These are phyloP conservation scores for Penicillium riverlandense DNA, from an alignment of 495 filamentous ascomycete genomes.

Conservation along the genomic window DNA sequence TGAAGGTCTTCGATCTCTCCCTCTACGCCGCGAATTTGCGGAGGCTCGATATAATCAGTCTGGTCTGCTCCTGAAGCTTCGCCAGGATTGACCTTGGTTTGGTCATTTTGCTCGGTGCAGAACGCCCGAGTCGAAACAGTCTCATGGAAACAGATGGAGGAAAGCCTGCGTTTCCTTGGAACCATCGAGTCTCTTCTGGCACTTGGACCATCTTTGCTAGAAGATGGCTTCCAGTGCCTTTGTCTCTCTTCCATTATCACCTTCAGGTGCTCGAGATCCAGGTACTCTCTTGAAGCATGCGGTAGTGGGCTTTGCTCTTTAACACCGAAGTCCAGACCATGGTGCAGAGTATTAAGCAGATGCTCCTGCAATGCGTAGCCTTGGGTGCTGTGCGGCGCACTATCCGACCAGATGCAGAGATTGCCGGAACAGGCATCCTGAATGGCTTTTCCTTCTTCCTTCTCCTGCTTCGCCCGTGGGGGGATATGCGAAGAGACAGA, in stretches of 20 bases:
- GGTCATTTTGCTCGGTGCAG: too few relatives aligned
- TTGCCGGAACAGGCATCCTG: background rate
- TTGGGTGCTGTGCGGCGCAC: background rate
- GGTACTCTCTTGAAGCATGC: slow-evolving; percentile 5
- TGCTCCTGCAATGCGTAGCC: slow-evolving; percentile 2
- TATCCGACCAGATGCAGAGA: slow-evolving; percentile 12
- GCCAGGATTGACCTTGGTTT: too few relatives aligned
- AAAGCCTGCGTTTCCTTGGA: too few relatives aligned
- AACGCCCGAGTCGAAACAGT: too few relatives aligned
- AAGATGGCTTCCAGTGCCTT: slow-evolving; percentile 4
- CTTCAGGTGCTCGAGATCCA: slow-evolving; percentile 20
- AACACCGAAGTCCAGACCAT: slow-evolving; percentile 3
- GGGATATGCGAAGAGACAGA: background rate
- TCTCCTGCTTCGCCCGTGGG: background rate
- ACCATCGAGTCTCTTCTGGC: background rate
- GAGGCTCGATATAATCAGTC: too few relatives aligned
- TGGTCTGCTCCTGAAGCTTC: too few relatives aligned
- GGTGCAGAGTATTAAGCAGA: slow-evolving; percentile 11
- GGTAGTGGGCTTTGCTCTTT: background rate
- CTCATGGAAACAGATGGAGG: too few relatives aligned
- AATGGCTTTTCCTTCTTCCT: background rate
- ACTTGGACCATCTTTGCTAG: background rate
- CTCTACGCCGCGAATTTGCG: too few relatives aligned
- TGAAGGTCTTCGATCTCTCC: too few relatives aligned
- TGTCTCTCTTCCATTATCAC: slow-evolving; percentile 11